These are phyloP conservation scores for Globisporangium spiculum DNA, from an alignment of 352 stramenopile species.

Conservation along the genomic window DNA sequence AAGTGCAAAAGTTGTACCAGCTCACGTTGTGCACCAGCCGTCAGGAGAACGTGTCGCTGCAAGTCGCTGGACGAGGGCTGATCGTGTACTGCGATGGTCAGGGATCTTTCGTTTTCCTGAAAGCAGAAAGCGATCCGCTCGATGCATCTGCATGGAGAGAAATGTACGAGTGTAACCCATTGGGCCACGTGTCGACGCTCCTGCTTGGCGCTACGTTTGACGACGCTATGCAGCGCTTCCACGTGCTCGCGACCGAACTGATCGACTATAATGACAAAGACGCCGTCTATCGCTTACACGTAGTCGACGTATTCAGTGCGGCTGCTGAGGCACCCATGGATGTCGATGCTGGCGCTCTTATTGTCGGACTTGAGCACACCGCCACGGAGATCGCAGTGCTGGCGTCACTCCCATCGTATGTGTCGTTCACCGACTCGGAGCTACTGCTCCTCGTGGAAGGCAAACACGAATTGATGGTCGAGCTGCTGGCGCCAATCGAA, in stretches of 20 bases:
- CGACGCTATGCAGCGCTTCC: constrained; percentile 33
- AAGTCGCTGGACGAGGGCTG: constrained; percentile 54
- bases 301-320: constrained; percentile 30
- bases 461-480: constrained; percentile 46
- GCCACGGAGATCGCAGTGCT: constrained; percentile 43
- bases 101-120: constrained; percentile 51
- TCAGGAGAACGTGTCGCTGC: constrained; percentile 60
- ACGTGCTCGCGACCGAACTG: constrained; percentile 45
- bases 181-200: constrained; percentile 31
- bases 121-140: constrained; percentile 24
- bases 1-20: constrained; percentile 31
- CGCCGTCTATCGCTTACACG: constrained; percentile 48
- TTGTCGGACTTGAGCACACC: constrained; percentile 37
- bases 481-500: constrained; percentile 15
- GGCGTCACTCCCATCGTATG: constrained; percentile 48
- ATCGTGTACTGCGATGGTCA: constrained; percentile 68
- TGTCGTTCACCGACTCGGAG: constrained; percentile 42
- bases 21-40: constrained; percentile 36
- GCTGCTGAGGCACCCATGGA: constrained; percentile 20
- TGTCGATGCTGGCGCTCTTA: constrained; percentile 33
- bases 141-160: constrained; percentile 32
- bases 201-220: constrained; percentile 52
- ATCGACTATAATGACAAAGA: constrained; percentile 45
- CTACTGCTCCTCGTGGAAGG: constrained; percentile 63
- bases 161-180: constrained; percentile 53